These are phyloP conservation scores for Vararia minispora DNA, from an alignment of 768 basidiomycete species.

Conservation along the genomic window DNA sequence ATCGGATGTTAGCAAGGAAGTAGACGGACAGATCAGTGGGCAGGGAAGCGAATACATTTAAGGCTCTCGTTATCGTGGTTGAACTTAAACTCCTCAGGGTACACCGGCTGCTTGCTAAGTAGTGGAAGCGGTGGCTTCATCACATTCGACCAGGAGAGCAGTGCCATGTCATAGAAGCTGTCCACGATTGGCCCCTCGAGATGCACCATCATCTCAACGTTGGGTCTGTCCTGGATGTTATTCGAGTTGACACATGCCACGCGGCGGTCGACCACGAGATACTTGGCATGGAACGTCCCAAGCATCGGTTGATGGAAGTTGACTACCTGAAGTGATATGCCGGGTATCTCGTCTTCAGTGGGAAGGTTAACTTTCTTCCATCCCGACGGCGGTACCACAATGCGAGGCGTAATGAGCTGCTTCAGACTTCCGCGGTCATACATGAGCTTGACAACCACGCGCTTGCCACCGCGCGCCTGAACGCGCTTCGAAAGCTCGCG, in stretches of 20 bases:
- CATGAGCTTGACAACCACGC: slow-evolving; percentile 53
- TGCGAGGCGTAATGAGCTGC: slow-evolving; percentile 37
- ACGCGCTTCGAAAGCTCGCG: slow-evolving; percentile 28
- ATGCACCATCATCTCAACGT: slow-evolving; percentile 54
- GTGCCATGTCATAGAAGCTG: slow-evolving; percentile 56
- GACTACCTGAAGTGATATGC: slow-evolving; percentile 49
- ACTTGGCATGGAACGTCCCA: slow-evolving; percentile 67
- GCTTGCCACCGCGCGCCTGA: slow-evolving; percentile 29
- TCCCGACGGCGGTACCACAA: slow-evolving; percentile 32
- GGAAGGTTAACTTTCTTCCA: slow-evolving; percentile 43
- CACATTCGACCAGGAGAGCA: slow-evolving; percentile 46
- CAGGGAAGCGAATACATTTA: slow-evolving; percentile 15
- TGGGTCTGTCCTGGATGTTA: slow-evolving; percentile 52
- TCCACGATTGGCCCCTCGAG: slow-evolving; percentile 64
- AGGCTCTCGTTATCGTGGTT: slow-evolving; percentile 20
- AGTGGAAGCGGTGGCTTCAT: slow-evolving; percentile 36
- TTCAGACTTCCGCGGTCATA: slow-evolving; percentile 57
- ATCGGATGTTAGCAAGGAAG: not conserved
- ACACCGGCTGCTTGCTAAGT: slow-evolving; percentile 21
- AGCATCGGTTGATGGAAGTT: slow-evolving; percentile 44
- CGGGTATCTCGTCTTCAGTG: slow-evolving; percentile 41
- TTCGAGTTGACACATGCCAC: slow-evolving; percentile 55
- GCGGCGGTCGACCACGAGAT: slow-evolving; percentile 58
- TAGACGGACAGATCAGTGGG: not conserved
- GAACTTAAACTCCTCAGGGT: slow-evolving; percentile 29